Base-by-base conservation (phyloP, 2,329 filamentous ascomycete genomes). In the Fusarium sp. region DNA sequence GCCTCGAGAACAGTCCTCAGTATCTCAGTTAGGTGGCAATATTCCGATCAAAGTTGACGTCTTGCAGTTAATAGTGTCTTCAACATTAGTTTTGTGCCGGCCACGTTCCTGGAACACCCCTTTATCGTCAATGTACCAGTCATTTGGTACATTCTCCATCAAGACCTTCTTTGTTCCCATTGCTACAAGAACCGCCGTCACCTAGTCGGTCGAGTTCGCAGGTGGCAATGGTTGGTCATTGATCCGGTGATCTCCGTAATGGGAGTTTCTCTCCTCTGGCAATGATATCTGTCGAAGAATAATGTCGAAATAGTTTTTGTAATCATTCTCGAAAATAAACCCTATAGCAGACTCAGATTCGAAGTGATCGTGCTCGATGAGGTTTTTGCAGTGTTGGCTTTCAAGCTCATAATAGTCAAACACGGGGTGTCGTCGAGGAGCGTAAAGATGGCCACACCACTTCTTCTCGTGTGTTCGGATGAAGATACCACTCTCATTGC, bases 91-190 rank as follows among this genome's bases (percentile, higher is more conserved):
- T 33, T 25, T 37, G 11, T 31, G 37, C 17, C 71, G 60, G 3
- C 70, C 71, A 17, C 45, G 41, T 31, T 70, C 57, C 23, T 58
- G 69, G 45, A 73, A 73, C 40, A 54, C 54, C 9, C 71, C 71
- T 7, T 41, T 52, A 6, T 69, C 66, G 9, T 72, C 71, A 27
- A 73, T 58, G 50, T 72, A 70, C 70, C 71, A 73, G 25, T 70
- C 71, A 4, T 43, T 23, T 2, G 71, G 66, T 15, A 65, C 64
- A 14, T 67, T 48, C 18, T 70, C 69, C 15, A 70, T 60, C 52
- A 73, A 37, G 10, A 72, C 35, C 5, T 42, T 37, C 39, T 29
- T 43, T 17, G 39, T 58, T 40, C 58, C 57, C 51, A 73, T 50
- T 20, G 33, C 41, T 40, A 62, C 52, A 48, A 70, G 45, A 43